Evolutionary conservation across 441 rosid species (phyloP), one percentile per base, ranked within the genome.

Genomic region (Gossypium armourianum): DNA sequence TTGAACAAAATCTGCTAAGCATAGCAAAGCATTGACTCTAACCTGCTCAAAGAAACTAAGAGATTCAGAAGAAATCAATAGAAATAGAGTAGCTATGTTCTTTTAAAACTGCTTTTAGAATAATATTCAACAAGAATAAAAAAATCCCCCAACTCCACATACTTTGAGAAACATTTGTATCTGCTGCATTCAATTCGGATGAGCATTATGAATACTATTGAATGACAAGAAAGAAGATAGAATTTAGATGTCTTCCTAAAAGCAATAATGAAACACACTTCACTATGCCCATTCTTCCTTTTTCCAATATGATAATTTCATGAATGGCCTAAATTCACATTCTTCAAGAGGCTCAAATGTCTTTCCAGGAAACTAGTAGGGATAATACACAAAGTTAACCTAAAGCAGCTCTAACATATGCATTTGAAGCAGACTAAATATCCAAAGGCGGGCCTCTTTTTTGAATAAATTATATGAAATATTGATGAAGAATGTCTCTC

Each of bases 21-120:
- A 91, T 55, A 93, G 85, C 80, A 93, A 81, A 57, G 96, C 96
- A 81, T 81, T 88, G 59, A 93, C 97, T 84, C 98, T 86, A 59
- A 93, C 97, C 98, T 90, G 86, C 75, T 62, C 72, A 78, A 68
- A 64, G 4, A 74, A 74, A 71, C 16, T 8, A 55, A 6, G 60
- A 16, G 52, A 68, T 80, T 73, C 53, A 36, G 66, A 58, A 68
- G 23, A 36, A 43, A 56, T 47, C 47, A 60, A 64, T 17, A n/a
- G 16, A 29, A 69, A 59, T 3, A 55, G 9, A 67, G 62, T 19
- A 52, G 28, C 43, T 60, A 28, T 16, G 10, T 56, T 2, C 62
- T 23, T 23, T 60, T 59, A 62, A 40, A 62, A 62, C 40, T 66
- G 70, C 20, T 24, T 45, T 13, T 3, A 8, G 40, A 29, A 29